These are phyloP conservation scores for Plasmopara halstedii DNA, from an alignment of 352 stramenopile species.

Conservation along the genomic window DNA sequence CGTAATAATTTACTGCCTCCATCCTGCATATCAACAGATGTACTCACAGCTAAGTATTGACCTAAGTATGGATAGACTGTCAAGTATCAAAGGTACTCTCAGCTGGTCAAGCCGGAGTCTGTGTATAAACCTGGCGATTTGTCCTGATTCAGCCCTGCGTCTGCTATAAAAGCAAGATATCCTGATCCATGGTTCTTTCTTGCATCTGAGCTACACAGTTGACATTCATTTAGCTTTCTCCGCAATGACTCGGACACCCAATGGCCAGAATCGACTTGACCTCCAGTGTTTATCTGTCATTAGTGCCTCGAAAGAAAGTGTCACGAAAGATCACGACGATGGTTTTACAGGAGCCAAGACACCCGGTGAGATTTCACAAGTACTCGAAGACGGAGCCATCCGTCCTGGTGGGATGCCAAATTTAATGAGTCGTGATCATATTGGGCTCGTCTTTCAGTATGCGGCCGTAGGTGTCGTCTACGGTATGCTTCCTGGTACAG, in stretches of 20 bases:
- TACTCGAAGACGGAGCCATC: constrained; percentile 29
- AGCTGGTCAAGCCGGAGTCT: no score
- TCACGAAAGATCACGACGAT: constrained; percentile 15
- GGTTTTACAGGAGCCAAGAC: constrained; percentile 29
- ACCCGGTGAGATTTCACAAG: constrained; percentile 10
- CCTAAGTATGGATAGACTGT: no score
- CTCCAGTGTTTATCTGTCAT: constrained; percentile 32
- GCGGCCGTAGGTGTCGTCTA: constrained; percentile 40
- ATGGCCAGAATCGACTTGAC: constrained; percentile 20
- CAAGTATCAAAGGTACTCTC: no score
- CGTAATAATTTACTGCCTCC: constrained; percentile 12
- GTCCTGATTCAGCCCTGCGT: no score
- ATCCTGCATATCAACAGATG: constrained; percentile 8
- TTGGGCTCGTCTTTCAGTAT: constrained; percentile 45
- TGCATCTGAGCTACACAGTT: not conserved
- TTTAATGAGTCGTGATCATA: constrained; percentile 28
- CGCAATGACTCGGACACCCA: constrained; percentile 15
- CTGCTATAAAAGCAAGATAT: no score
- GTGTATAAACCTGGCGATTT: not conserved
- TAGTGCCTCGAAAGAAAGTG: constrained; percentile 24
- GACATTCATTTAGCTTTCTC: constrained; percentile 17
- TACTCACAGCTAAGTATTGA: no score
- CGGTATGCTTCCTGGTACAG: constrained; percentile 32
- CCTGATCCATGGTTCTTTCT: not conserved
- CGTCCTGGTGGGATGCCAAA: constrained; percentile 28